A percentile compares a stretch with the other conserved stretches of the same genome.
phyloP scores from a whole-genome alignment of 169 alveolate genomes.

The Miamiensis avidus region DNA sequence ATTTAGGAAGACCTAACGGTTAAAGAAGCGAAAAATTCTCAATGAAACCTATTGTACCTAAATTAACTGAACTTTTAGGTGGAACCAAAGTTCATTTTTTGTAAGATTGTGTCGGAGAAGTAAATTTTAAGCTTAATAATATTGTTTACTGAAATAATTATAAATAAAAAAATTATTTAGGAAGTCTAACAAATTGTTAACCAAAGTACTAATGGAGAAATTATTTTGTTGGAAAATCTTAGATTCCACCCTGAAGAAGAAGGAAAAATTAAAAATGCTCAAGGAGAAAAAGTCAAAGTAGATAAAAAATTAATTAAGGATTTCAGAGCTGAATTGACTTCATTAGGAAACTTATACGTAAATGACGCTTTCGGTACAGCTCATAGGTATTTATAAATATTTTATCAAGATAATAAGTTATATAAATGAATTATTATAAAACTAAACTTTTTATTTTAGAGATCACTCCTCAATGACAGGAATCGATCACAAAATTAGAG shows the following conservation, averaged over 20 bases:
- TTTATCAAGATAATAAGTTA: too few relatives aligned
- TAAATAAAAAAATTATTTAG: background rate
- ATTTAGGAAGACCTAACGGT: slow-evolving; percentile 99
- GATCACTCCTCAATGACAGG: slow-evolving; percentile 98
- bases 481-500: slow-evolving; percentile 87
- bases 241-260: slow-evolving; percentile 98
- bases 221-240: slow-evolving; percentile 94
- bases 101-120: slow-evolving; percentile 94
- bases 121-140: too few relatives aligned
- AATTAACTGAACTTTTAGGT: slow-evolving; percentile 82
- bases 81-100: slow-evolving; percentile 88
- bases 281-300: slow-evolving; percentile 91
- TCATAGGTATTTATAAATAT: slow-evolving; percentile 63
- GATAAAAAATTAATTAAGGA: slow-evolving; percentile 76
- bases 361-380: slow-evolving; percentile 99
- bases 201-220: slow-evolving; percentile 87
- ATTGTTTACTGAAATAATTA: background rate
- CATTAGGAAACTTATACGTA: slow-evolving; percentile 94
- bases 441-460: slow-evolving; percentile 41
- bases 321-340: slow-evolving; percentile 92
- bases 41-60: slow-evolving; percentile 92
- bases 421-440: too few relatives aligned
- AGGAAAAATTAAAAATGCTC: slow-evolving; percentile 94
- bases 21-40: slow-evolving; percentile 86
- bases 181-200: slow-evolving; percentile 88